Conservation (phyloP, 345 rosid genomes). For the Eucalyptus curtisii region DNA sequence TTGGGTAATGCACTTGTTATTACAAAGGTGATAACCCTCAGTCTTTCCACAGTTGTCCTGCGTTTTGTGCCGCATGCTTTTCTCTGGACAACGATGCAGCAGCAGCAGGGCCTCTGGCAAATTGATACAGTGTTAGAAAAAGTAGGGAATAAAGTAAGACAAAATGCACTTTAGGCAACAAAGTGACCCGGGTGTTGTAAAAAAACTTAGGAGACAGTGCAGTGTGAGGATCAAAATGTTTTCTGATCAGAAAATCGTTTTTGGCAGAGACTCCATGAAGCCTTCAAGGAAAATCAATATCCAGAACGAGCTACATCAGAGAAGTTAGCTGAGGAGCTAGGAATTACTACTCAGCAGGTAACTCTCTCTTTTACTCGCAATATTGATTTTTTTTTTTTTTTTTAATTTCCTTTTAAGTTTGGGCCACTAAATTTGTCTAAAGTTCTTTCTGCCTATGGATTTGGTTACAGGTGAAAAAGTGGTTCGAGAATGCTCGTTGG, state of each 20-base stretch:
- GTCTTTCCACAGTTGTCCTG: background rate
- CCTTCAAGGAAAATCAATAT: slow-evolving; percentile 56
- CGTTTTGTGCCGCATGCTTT: background rate
- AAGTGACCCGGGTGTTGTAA: background rate
- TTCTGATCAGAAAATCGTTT: background rate
- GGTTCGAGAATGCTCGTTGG: slow-evolving; percentile 87
- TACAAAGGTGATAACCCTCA: background rate
- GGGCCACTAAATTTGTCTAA: background rate
- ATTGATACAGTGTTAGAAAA: background rate
- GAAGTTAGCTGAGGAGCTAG: slow-evolving; percentile 51
- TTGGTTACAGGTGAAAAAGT: slow-evolving; percentile 50
- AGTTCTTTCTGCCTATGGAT: background rate
- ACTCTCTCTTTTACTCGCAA: background rate
- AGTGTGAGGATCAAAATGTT: background rate
- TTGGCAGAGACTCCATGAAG: slow-evolving; percentile 42
- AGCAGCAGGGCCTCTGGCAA: background rate
- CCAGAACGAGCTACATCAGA: slow-evolving; percentile 56
- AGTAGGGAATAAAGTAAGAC: background rate
- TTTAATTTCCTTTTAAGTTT: background rate
- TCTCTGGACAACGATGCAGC: background rate
- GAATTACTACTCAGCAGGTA: slow-evolving; percentile 56
- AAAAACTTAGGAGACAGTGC: background rate
- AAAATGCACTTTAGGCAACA: background rate
- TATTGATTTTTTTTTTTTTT: background rate
- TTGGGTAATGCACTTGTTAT: background rate